Conservation (phyloP, 1,284 basidiomycete species). For the Golubevia sp. region DNA sequence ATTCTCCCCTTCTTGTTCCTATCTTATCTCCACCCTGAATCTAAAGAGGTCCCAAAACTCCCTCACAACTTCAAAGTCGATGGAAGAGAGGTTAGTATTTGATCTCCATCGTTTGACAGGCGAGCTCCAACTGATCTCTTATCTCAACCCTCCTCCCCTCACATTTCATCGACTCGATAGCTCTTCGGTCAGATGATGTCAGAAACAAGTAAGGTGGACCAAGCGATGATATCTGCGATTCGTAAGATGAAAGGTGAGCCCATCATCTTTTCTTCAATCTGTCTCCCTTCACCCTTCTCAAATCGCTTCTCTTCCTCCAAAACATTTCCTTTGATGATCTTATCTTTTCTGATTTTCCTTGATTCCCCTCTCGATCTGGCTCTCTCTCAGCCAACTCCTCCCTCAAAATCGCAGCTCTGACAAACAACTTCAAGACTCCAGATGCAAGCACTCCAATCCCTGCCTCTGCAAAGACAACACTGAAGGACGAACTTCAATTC, state of each 20-base stretch:
- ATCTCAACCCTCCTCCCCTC: not conserved
- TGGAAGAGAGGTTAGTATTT: conserved; percentile 42
- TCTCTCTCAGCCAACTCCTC: not conserved
- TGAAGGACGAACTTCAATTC: conserved; percentile 41
- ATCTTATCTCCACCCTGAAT: no score
- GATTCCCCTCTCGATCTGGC: not conserved
- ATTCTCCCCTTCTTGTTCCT: no score
- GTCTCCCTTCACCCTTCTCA: not conserved
- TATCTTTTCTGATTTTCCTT: not conserved
- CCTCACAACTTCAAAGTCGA: conserved; percentile 33
- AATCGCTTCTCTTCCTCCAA: not conserved
- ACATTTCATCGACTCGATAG: conserved; percentile 16
- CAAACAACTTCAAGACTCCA: conserved; percentile 59
- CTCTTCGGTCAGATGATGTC: conserved; percentile 61
- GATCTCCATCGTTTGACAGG: no score
- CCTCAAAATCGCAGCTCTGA: conserved; percentile 55
- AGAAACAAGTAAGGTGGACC: conserved; percentile 38
- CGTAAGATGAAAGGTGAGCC: conserved; percentile 21
- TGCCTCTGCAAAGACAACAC: conserved; percentile 12
- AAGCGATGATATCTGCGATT: conserved; percentile 47
- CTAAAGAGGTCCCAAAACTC: conserved; percentile 39
- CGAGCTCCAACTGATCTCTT: no score
- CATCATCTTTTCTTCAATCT: conserved; percentile 1
- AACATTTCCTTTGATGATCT: not conserved
- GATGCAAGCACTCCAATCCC: conserved; percentile 28